A percentile compares a stretch with the other conserved stretches of the same genome.
These are phyloP conservation scores for Metroxylon sagu DNA, from an alignment of 176 grass and related monocot species.

Conservation along the genomic window DNA sequence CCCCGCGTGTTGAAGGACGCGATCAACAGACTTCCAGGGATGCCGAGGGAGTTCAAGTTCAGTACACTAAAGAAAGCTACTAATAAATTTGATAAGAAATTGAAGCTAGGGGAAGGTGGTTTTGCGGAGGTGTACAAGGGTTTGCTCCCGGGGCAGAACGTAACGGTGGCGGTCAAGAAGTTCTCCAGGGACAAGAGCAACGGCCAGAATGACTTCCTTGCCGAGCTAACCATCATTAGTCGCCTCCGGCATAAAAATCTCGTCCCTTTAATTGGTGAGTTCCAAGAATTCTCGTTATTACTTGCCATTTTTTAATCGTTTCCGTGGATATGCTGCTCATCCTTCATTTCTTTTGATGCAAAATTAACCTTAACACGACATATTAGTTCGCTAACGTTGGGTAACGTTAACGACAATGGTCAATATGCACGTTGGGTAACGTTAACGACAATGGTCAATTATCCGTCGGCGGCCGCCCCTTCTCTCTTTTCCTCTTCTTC, in stretches of 20 bases:
- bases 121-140: conserved; percentile 48
- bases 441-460: too few relatives aligned
- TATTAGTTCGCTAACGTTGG: too few relatives aligned
- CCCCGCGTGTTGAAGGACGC: neutral
- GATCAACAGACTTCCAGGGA: conserved; percentile 40
- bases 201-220: conserved; percentile 34
- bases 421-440: too few relatives aligned
- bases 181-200: conserved; percentile 28
- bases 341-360: too few relatives aligned
- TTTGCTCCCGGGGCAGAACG: conserved; percentile 1
- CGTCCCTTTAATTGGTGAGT: conserved; percentile 37
- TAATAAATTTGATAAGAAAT: conserved; percentile 28
- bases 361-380: too few relatives aligned
- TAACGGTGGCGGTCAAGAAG: conserved; percentile 43
- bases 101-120: conserved; percentile 29
- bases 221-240: conserved; percentile 52
- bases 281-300: too few relatives aligned
- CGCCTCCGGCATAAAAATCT: conserved; percentile 47
- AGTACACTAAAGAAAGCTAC: conserved; percentile 32
- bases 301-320: too few relatives aligned
- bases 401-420: too few relatives aligned
- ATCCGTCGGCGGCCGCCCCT: too few relatives aligned
- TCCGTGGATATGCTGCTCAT: too few relatives aligned
- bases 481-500: too few relatives aligned
- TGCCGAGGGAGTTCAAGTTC: conserved; percentile 31